phyloP scores from a whole-genome alignment of 1,139 yeast genomes.

The Debaryomycetaceae sp. region DNA sequence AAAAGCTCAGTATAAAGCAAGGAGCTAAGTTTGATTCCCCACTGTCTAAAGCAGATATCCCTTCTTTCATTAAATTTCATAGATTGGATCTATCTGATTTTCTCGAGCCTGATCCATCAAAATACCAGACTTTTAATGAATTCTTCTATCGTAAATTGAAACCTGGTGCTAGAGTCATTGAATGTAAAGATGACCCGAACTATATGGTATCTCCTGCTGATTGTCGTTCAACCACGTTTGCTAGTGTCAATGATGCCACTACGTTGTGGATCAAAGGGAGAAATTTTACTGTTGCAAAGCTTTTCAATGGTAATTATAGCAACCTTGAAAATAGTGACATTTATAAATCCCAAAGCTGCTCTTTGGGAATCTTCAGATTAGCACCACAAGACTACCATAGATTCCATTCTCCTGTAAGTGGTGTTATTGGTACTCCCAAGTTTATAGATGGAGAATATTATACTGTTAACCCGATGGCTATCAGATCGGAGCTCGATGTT shows the following conservation, averaged over 20 bases:
- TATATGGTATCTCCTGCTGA: constrained; percentile 84
- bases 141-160: constrained; percentile 80
- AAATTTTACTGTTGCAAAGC: constrained; percentile 64
- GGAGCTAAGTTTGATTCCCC: constrained; percentile 81
- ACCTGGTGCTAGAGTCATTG: constrained; percentile 68
- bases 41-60: constrained; percentile 61
- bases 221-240: constrained; percentile 75
- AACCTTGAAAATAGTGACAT: constrained; percentile 44
- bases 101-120: constrained; percentile 41
- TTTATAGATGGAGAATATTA: constrained; percentile 86
- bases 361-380: constrained; percentile 75
- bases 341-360: constrained; percentile 40
- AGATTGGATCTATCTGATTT: constrained; percentile 72
- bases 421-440: constrained; percentile 61
- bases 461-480: constrained; percentile 97
- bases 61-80: constrained; percentile 79
- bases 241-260: constrained; percentile 60
- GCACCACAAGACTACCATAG: constrained; percentile 98
- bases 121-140: constrained; percentile 76
- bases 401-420: constrained; percentile 85
- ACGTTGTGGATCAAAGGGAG: constrained; percentile 89
- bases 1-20: constrained; percentile 70
- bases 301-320: constrained; percentile 58
- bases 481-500: constrained; percentile 82
- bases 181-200: constrained; percentile 45